Base-by-base conservation (phyloP, 257 asterid genomes). In the Haberlea rhodopensis region DNA sequence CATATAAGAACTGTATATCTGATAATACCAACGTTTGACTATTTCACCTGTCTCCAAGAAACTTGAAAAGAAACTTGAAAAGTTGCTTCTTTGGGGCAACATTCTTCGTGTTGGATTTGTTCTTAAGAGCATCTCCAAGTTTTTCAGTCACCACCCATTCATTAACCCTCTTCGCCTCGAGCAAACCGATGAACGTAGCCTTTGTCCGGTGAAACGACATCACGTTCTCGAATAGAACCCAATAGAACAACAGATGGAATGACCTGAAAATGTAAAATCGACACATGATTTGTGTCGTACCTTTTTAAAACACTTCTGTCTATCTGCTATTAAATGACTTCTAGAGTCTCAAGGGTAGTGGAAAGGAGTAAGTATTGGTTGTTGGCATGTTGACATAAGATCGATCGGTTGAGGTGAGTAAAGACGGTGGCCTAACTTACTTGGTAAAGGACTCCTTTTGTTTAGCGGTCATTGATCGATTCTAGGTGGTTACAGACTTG, bases 71-170 rank as follows among this genome's bases (percentile, higher is more conserved):
- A 23, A 82, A 8, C 73, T 75, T 73, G 18, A 63, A 62, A 11
- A 62, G 48, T 56, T 82, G 64, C 66, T 46, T 72, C 67, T 52
- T 74, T 0, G 71, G 37, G 29, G 69, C 32, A 29, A 23, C 53
- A 15, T 60, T 51, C 74, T 80, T 82, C 2, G 58, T 18, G 24
- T 65, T 65, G 27, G 80, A 52, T 58, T 81, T 81, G 76, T 58
- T 81, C 74, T 78, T 82, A 27, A 76, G 76, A 28, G 76, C 46
- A 52, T 83, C 90, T 3, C 94, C 94, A 0, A 83, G 74, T 53
- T 85, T 85, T 63, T 85, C 89, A 0, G 94, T 85, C 57, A 85
- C 92, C 24, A 85, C 84, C 92, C 92, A 85, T 75, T 85, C 92
- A 0, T 85, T 80, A 6, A 74, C 94, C 57, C 89, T 75, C 68